Evolutionary conservation across 345 rosid genomes (phyloP).

Genomic region (Acer yangbiense): DNA sequence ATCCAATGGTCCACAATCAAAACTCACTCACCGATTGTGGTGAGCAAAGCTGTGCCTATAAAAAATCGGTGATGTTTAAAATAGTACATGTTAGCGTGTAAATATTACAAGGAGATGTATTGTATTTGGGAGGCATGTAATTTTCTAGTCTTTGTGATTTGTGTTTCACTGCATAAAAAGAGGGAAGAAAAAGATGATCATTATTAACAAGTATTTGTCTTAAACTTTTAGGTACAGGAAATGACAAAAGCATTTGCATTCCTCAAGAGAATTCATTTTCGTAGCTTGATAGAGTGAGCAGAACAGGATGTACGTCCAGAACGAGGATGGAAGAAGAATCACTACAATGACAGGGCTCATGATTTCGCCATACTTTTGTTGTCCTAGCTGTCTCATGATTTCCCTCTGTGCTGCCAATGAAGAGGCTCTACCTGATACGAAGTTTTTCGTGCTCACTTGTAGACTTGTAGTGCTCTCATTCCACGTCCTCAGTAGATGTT

Average conservation of each 20-base stretch:
- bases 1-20: no score
- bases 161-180: not conserved
- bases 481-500: not conserved
- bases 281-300: not conserved
- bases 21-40: no score
- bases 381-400: no score
- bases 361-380: no score
- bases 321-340: not conserved
- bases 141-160: not conserved
- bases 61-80: no score
- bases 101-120: not conserved
- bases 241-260: not conserved
- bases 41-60: no score
- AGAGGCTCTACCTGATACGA: no score
- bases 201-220: not conserved
- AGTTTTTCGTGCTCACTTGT: no score
- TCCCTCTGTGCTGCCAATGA: not conserved
- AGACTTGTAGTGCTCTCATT: no score
- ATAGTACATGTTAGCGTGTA: no score
- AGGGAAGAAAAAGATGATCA: no score
- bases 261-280: not conserved
- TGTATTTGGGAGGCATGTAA: not conserved
- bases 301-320: not conserved
- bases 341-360: no score
- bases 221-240: not conserved